phyloP scores from a whole-genome alignment of 352 stramenopile genomes.

The Phytophthora kernoviae region DNA sequence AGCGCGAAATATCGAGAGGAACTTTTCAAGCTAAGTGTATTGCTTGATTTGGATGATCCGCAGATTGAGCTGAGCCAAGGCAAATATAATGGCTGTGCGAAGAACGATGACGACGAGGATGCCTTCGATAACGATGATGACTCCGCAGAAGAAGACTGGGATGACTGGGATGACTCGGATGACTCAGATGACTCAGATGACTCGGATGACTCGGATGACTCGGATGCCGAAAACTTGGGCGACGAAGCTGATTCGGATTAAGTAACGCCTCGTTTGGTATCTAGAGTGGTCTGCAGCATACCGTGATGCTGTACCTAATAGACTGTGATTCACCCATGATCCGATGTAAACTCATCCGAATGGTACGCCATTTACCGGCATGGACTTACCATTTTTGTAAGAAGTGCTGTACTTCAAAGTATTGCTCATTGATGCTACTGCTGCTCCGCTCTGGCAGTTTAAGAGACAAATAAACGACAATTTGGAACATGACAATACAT shows the following conservation, averaged over 20 bases:
- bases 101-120: slow-evolving; percentile 1
- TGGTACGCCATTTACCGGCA: not conserved
- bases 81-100: not conserved
- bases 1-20: slow-evolving; percentile 59
- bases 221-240: slow-evolving; percentile 5
- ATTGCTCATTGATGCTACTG: too few relatives aligned
- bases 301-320: not conserved
- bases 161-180: not conserved
- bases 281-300: slow-evolving; percentile 9
- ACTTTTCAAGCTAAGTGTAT: slow-evolving; percentile 39
- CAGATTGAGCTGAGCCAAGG: slow-evolving; percentile 1
- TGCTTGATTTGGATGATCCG: slow-evolving; percentile 19
- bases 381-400: not conserved
- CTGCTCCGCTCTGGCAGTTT: not conserved
- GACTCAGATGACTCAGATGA: not conserved
- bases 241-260: slow-evolving; percentile 18
- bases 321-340: not conserved
- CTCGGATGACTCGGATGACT: not conserved
- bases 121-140: slow-evolving; percentile 1
- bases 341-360: slow-evolving; percentile 24
- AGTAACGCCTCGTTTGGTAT: slow-evolving; percentile 21
- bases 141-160: not conserved
- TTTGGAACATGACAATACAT: not conserved
- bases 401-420: too few relatives aligned
- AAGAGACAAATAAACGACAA: not conserved